Evolutionary conservation across 192 early-diverging fungal genomes (phyloP).

Genomic region (Spizellomyces sp.): DNA sequence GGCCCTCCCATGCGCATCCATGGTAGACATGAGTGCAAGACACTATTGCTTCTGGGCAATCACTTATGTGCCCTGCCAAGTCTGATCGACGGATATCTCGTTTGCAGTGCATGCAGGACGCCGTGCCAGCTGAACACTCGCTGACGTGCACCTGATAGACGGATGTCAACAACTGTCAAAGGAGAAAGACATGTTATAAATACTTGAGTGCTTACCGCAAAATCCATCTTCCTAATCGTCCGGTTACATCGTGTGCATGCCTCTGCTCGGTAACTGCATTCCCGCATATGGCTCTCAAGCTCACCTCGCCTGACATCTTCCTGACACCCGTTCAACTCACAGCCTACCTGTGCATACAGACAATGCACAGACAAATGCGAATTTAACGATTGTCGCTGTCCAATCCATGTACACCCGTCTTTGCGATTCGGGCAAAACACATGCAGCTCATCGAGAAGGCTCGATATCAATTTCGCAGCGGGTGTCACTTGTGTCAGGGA

Average conservation of each 20-base stretch:
- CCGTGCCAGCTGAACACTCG: background rate
- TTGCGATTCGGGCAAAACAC: conserved; percentile 57
- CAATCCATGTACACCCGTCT: conserved; percentile 57
- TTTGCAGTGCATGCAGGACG: background rate
- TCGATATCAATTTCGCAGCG: conserved; percentile 60
- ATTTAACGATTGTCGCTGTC: conserved; percentile 59
- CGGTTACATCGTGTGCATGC: conserved; percentile 61
- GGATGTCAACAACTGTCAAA: background rate
- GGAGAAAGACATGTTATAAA: background rate
- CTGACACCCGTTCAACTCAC: conserved; percentile 57
- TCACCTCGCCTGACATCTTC: conserved; percentile 59
- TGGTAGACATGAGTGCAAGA: conserved; percentile 41
- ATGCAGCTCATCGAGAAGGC: conserved; percentile 68
- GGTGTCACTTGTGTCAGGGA: conserved; percentile 43
- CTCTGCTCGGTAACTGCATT: conserved; percentile 55
- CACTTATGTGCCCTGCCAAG: conserved; percentile 51
- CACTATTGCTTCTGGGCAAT: conserved; percentile 38
- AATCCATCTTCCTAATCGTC: conserved; percentile 48
- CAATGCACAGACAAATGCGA: conserved; percentile 62
- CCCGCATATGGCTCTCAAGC: conserved; percentile 53
- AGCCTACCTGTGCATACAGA: conserved; percentile 49
- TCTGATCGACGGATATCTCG: background rate
- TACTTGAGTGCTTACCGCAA: conserved; percentile 48
- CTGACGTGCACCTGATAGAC: background rate
- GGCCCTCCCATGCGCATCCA: conserved; percentile 68